phyloP scores from a whole-genome alignment of 129 eudicot genomes.

The Pseudognaphalium luteoalbum region DNA sequence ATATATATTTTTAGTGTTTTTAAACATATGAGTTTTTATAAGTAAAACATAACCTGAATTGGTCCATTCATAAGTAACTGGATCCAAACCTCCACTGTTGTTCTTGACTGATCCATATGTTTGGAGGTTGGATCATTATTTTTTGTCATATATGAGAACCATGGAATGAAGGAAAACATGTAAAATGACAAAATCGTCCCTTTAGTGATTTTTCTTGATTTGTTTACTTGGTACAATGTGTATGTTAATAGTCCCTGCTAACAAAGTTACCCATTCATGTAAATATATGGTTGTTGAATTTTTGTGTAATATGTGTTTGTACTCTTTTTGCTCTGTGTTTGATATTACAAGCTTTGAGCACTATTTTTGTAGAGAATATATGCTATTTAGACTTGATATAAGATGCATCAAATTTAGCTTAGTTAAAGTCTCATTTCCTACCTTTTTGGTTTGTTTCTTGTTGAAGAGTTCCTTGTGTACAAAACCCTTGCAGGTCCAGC shows the following conservation, averaged over 20 bases:
- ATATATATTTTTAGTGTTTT: background rate
- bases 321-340: too few relatives aligned
- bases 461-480: background rate
- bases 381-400: background rate
- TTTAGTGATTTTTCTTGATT: background rate
- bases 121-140: background rate
- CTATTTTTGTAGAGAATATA: background rate
- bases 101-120: background rate
- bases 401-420: background rate
- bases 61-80: background rate
- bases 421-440: background rate
- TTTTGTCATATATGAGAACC: background rate
- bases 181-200: background rate
- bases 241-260: background rate
- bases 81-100: background rate
- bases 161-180: background rate
- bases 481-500: background rate
- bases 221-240: background rate
- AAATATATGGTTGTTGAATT: too few relatives aligned
- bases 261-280: background rate
- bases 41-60: background rate
- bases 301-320: too few relatives aligned
- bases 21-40: too few relatives aligned
- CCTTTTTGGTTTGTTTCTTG: background rate
- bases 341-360: background rate